Evolutionary conservation across 2,329 filamentous ascomycete genomes (phyloP), one percentile per base, ranked within the genome.

Genomic region (Alternaria sp.): DNA sequence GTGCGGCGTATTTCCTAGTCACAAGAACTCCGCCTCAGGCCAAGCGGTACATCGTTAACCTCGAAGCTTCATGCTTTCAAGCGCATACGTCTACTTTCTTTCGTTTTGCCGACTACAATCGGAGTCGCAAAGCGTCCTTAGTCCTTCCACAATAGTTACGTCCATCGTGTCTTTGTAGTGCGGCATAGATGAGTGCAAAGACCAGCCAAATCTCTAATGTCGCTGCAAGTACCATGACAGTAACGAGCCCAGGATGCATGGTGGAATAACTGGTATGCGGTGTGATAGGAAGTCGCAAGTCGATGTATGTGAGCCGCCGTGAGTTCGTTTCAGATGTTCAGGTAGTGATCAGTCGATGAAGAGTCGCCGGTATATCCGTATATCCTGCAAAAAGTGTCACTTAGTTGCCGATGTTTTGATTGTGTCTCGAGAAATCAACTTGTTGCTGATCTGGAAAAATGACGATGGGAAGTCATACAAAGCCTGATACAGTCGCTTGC

Each of bases 171-270:
- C 43, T 44, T 14, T 57, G 57, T 11, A 66, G 38, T 4, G 41
- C 32, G 3, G 64, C 62, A 12, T 60, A 59, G 1, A 44, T 30
- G n/a, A 64, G 43, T 14, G 64, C 57, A 3, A 62, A 64, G 7
- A 57, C 26, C 8, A 66, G 49, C 57, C 57, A 66, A 3, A 52
- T 51, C 38, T 64, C 59, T 3, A 58, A 14, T 1, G 55, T 7
- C 12, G 44, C 51, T 26, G 36, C 57, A 20, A 59, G 24, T 5
- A 43, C 42, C 5, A 62, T 18, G 4, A 24, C 6, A 12, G 52
- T 26, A 8, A 64, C 58, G 28, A 55, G n/a, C 0, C 36, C 57
- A 6, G 59, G 39, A 11, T 61, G 51, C 42, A 62, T 51, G 9
- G 51, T 24, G 48, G 5, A 2, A 5, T 12, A 14, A 46, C 0